These are phyloP conservation scores for Aspergillus sp. DNA, from an alignment of 2,329 filamentous ascomycete genomes.

Conservation along the genomic window DNA sequence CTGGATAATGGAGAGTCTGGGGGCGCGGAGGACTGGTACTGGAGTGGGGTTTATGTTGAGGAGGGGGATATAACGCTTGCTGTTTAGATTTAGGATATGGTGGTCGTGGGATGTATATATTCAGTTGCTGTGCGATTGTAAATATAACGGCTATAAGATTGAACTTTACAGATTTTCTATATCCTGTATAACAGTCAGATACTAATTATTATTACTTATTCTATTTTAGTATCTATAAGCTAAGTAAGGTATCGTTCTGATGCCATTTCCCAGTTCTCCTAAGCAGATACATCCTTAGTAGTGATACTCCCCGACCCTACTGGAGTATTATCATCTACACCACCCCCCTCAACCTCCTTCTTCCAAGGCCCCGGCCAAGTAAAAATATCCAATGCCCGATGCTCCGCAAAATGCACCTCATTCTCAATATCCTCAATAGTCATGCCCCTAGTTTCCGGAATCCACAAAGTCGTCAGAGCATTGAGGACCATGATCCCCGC, in stretches of 20 bases:
- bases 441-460: background rate
- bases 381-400: background rate
- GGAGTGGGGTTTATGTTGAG: constrained; percentile 71
- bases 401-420: background rate
- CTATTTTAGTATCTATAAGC: too few species aligned
- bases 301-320: too few species aligned
- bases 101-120: background rate
- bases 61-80: constrained; percentile 48
- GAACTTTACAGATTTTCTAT: too few species aligned
- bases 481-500: background rate
- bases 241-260: too few species aligned
- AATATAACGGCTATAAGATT: too few species aligned
- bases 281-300: too few species aligned
- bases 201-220: too few species aligned
- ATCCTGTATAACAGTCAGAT: too few species aligned
- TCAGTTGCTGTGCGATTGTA: too few species aligned
- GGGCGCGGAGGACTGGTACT: constrained; percentile 69
- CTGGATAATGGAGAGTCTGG: constrained; percentile 55
- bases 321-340: too few species aligned
- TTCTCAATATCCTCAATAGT: background rate
- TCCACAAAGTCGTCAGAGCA: background rate
- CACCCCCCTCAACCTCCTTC: too few species aligned
- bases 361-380: background rate
- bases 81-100: constrained; percentile 23
- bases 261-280: too few species aligned